Percentiles rank a stretch among this genome's conserved stretches.
phyloP scores from a whole-genome alignment of 768 basidiomycete genomes.

The Suillus ampliporus region DNA sequence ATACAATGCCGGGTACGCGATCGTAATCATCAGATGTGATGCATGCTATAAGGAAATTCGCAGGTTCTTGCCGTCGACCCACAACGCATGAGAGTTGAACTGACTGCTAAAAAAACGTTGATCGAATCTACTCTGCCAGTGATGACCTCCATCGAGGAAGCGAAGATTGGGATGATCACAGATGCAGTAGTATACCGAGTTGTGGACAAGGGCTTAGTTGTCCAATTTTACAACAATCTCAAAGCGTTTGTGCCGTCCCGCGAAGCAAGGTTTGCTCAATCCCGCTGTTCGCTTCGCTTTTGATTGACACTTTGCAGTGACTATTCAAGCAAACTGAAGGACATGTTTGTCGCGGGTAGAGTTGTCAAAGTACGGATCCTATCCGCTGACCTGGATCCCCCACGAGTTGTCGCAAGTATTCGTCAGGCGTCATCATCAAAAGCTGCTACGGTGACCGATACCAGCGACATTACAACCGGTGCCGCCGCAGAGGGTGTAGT shows the following conservation, averaged over 20 bases:
- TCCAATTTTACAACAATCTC: constrained; percentile 91
- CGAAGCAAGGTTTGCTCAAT: constrained; percentile 73
- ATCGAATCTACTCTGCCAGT: constrained; percentile 81
- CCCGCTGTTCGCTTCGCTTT: constrained; percentile 5
- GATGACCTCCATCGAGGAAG: constrained; percentile 68
- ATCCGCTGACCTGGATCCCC: constrained; percentile 58
- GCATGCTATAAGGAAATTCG: background rate
- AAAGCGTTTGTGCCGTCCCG: constrained; percentile 80
- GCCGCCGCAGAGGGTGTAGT: constrained; percentile 72
- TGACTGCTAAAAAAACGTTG: constrained; percentile 92
- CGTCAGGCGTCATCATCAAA: constrained; percentile 71
- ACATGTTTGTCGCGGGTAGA: constrained; percentile 78
- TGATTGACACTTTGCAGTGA: constrained; percentile 4
- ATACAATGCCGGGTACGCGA: constrained; percentile 84
- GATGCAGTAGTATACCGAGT: constrained; percentile 86
- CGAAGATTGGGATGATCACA: constrained; percentile 69
- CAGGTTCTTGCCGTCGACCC: constrained; percentile 79
- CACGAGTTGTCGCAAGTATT: constrained; percentile 83
- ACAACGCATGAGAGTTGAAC: constrained; percentile 76
- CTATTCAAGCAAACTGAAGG: constrained; percentile 73
- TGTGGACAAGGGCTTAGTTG: constrained; percentile 77
- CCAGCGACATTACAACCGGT: constrained; percentile 79
- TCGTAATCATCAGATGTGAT: constrained; percentile 40
- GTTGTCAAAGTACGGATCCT: constrained; percentile 85
- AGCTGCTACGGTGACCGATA: constrained; percentile 55